These are phyloP conservation scores for Bacidia rubella DNA, from an alignment of 495 filamentous ascomycete species.

Conservation along the genomic window DNA sequence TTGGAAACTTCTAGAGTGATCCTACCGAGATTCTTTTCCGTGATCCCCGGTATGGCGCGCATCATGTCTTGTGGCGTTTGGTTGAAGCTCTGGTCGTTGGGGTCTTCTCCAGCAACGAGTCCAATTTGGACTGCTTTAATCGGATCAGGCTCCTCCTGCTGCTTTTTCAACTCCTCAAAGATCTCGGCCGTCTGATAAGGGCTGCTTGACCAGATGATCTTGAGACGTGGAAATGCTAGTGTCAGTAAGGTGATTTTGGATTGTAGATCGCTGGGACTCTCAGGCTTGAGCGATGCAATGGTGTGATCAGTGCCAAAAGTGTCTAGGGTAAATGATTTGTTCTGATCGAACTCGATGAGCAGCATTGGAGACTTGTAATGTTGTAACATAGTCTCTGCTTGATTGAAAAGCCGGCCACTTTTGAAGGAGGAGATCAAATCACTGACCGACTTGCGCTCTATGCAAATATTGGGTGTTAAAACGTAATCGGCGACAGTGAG, in stretches of 20 bases:
- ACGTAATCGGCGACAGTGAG: constrained; percentile 96
- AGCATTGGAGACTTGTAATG: constrained; percentile 87
- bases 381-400: constrained; percentile 85
- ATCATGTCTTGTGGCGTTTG: constrained; percentile 77
- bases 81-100: constrained; percentile 47
- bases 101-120: constrained; percentile 41
- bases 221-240: constrained; percentile 76
- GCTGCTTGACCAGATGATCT: constrained; percentile 84
- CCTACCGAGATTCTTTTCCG: constrained; percentile 54
- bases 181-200: constrained; percentile 97
- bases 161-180: constrained; percentile 82
- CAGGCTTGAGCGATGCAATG: constrained; percentile 39
- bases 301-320: constrained; percentile 72
- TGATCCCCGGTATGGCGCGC: constrained; percentile 73
- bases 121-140: constrained; percentile 73
- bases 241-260: constrained; percentile 86
- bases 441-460: constrained; percentile 85
- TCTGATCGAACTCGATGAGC: constrained; percentile 93
- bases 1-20: constrained; percentile 61
- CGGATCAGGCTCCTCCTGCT: constrained; percentile 80
- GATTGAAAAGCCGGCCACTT: constrained; percentile 81
- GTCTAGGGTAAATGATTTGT: constrained; percentile 93
- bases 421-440: constrained; percentile 86
- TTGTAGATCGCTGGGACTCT: constrained; percentile 60
- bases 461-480: constrained; percentile 74